A percentile compares a stretch with the other conserved stretches of the same genome.
Conservation (phyloP, 2,329 filamentous ascomycete genomes). For the Talaromyces sp. region DNA sequence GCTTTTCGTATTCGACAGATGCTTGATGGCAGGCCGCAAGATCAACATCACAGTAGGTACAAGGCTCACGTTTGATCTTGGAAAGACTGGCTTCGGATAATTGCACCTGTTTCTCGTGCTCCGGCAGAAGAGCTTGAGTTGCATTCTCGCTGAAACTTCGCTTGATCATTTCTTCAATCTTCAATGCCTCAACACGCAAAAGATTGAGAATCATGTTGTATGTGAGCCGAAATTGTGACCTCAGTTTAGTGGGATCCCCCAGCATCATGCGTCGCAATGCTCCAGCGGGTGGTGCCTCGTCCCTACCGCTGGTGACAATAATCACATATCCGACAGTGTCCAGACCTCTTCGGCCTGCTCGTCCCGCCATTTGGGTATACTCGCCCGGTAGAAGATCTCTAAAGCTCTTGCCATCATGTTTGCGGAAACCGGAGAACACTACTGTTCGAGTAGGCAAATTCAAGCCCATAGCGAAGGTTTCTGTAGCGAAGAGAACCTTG, state of each 20-base stretch:
- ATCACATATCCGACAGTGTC: conserved; percentile 93
- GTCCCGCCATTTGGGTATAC: conserved; percentile 97
- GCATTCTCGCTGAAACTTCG: conserved; percentile 98
- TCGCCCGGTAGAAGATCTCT: conserved; percentile 88
- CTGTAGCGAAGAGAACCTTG: conserved; percentile 94
- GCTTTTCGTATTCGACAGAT: conserved; percentile 70
- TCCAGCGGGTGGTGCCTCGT: conserved; percentile 81
- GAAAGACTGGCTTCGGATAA: conserved; percentile 85
- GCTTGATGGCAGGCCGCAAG: conserved; percentile 78
- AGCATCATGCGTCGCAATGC: conserved; percentile 91
- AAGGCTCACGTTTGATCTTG: conserved; percentile 82
- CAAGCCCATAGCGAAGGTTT: conserved; percentile 97
- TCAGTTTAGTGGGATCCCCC: conserved; percentile 88
- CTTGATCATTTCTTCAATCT: conserved; percentile 99
- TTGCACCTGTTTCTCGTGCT: conserved; percentile 93
- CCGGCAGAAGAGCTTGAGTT: conserved; percentile 86
- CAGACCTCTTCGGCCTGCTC: conserved; percentile 86
- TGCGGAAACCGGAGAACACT: conserved; percentile 94
- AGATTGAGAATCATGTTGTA: conserved; percentile 99
- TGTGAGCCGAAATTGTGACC: conserved; percentile 92
- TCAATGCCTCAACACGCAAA: conserved; percentile 88
- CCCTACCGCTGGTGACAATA: conserved; percentile 74
- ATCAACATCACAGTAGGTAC: conserved; percentile 73
- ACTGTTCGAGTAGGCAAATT: conserved; percentile 95
- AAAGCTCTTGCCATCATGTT: conserved; percentile 91